Evolutionary conservation across 176 grass and related monocot genomes (phyloP).

Genomic region (Zea mays): DNA sequence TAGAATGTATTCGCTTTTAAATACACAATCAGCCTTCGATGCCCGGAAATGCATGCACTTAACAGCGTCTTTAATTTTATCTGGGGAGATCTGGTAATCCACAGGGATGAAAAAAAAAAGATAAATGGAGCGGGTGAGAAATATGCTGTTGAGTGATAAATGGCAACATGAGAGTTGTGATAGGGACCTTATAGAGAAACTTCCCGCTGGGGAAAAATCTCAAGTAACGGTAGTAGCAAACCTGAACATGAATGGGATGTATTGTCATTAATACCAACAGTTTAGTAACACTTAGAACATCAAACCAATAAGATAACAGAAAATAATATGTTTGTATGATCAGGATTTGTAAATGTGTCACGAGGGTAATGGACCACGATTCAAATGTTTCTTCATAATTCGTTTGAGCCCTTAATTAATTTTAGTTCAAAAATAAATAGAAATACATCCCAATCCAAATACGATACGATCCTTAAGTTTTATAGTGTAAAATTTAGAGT

Average conservation of each 20-base stretch:
- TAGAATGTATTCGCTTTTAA: conserved; percentile 81
- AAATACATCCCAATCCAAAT: no score
- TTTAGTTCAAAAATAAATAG: no score
- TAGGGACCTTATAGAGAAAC: conserved; percentile 88
- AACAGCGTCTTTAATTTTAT: conserved; percentile 85
- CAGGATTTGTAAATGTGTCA: conserved; percentile 2
- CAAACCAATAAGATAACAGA: conserved; percentile 2
- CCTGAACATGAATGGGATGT: conserved; percentile 43
- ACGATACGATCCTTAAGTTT: no score
- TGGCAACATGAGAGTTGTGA: neutral
- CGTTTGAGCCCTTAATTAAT: no score
- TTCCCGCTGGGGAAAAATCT: conserved; percentile 89
- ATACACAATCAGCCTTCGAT: conserved; percentile 81
- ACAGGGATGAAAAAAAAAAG: conserved; percentile 11
- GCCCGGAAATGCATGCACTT: conserved; percentile 92
- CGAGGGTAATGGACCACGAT: no score
- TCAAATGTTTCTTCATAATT: no score
- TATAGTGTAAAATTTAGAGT: no score
- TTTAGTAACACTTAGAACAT: neutral
- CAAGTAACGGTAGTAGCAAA: conserved; percentile 83
- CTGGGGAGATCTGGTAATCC: conserved; percentile 70
- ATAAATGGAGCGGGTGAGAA: neutral
- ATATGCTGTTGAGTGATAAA: neutral
- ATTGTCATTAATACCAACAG: conserved; percentile 19
- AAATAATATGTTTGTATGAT: neutral